Percentiles rank a stretch among this genome's conserved stretches.
These are phyloP conservation scores for Candida lessepsii DNA, from an alignment of 805 yeast species.

Conservation along the genomic window DNA sequence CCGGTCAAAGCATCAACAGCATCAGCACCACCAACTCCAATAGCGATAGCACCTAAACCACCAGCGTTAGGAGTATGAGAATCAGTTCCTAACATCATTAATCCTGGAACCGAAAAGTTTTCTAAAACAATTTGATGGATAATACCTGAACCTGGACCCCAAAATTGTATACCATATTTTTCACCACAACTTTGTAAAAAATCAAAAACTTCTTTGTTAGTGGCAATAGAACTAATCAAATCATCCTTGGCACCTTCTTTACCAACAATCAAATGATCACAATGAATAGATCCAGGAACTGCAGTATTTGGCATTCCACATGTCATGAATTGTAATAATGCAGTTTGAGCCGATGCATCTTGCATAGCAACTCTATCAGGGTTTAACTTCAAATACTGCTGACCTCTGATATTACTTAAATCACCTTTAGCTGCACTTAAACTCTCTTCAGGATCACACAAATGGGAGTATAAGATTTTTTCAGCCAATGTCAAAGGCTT, in stretches of 20 bases:
- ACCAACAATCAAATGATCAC: slow-evolving; percentile 98
- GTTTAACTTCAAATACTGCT: slow-evolving; percentile 83
- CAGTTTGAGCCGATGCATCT: slow-evolving; percentile 99
- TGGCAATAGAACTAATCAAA: slow-evolving; percentile 72
- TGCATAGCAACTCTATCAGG: slow-evolving; percentile 99
- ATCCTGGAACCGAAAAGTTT: slow-evolving; percentile 95
- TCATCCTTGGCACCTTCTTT: slow-evolving; percentile 88
- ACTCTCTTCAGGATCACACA: slow-evolving; percentile 84
- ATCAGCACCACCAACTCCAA: slow-evolving; percentile 99
- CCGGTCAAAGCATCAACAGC: slow-evolving; percentile 98
- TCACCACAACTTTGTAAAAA: slow-evolving; percentile 90
- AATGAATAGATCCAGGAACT: slow-evolving; percentile 94
- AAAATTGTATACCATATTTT: slow-evolving; percentile 94
- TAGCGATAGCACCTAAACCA: slow-evolving; percentile 97
- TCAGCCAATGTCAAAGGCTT: slow-evolving; percentile 90
- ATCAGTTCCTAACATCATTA: slow-evolving; percentile 96
- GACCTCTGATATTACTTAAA: slow-evolving; percentile 68
- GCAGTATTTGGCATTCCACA: slow-evolving; percentile 85
- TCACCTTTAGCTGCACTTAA: slow-evolving; percentile 50
- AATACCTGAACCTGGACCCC: slow-evolving; percentile 99
- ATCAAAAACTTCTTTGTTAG: slow-evolving; percentile 94
- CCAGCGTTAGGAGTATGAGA: slow-evolving; percentile 99
- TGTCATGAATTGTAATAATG: slow-evolving; percentile 97
- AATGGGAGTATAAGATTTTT: slow-evolving; percentile 89
- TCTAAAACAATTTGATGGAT: slow-evolving; percentile 97